A percentile compares a stretch with the other conserved stretches of the same genome.
phyloP scores from a whole-genome alignment of 805 yeast genomes.

The Kodamaea sagamina region DNA sequence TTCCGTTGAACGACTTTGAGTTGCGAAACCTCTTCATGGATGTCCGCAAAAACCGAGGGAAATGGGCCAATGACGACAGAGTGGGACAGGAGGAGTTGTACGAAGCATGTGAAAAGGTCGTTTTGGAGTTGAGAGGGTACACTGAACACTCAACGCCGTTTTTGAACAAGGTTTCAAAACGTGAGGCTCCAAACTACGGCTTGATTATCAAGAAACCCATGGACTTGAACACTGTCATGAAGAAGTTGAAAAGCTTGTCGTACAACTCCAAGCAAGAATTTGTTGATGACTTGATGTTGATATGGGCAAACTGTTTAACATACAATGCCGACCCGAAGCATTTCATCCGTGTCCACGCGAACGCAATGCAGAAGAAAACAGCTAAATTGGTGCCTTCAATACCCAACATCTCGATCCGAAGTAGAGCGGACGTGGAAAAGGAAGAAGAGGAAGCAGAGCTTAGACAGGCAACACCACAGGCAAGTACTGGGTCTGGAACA shows the following conservation, averaged over 20 bases:
- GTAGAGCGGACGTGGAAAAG: slow-evolving; percentile 67
- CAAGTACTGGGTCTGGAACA: slow-evolving; percentile 5
- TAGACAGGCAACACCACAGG: slow-evolving; percentile 25
- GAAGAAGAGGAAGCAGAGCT: slow-evolving; percentile 49
- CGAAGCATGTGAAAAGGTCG: slow-evolving; percentile 96
- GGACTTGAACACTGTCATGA: slow-evolving; percentile 94
- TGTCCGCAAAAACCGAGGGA: slow-evolving; percentile 91
- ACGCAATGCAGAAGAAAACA: slow-evolving; percentile 94
- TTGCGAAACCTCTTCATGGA: slow-evolving; percentile 84
- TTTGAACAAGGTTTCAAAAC: slow-evolving; percentile 89
- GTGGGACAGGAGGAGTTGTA: slow-evolving; percentile 97
- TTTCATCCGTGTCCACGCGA: slow-evolving; percentile 85
- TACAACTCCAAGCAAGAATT: slow-evolving; percentile 84
- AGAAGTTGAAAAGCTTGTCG: slow-evolving; percentile 78
- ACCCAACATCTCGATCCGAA: slow-evolving; percentile 83
- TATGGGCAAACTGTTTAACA: slow-evolving; percentile 91
- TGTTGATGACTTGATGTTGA: slow-evolving; percentile 92
- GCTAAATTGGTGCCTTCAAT: slow-evolving; percentile 73
- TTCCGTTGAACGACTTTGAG: slow-evolving; percentile 77
- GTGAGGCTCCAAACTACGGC: slow-evolving; percentile 97
- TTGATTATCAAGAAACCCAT: slow-evolving; percentile 88
- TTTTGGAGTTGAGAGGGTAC: slow-evolving; percentile 81
- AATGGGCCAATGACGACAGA: slow-evolving; percentile 95
- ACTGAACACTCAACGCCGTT: slow-evolving; percentile 98
- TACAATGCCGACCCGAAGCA: slow-evolving; percentile 95